Evolutionary conservation across 176 grass and related monocot species (phyloP).

Genomic region (Avena sativa): DNA sequence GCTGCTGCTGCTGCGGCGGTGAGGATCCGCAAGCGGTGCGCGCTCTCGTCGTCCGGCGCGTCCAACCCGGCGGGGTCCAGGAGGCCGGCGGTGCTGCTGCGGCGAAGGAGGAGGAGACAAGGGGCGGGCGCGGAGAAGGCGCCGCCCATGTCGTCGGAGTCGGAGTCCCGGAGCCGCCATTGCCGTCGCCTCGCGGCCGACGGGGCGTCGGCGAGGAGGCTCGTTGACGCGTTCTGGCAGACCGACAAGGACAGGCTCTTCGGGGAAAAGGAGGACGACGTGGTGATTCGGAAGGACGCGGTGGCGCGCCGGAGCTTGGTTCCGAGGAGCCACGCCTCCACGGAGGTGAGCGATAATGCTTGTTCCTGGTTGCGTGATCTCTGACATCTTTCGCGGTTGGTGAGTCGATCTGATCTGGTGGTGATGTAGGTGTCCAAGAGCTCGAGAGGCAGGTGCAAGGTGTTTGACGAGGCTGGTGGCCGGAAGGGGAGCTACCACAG

Average conservation of each 20-base stretch:
- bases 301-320: constrained; percentile 31
- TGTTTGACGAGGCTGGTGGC: constrained; percentile 44
- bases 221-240: constrained; percentile 78
- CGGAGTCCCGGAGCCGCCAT: constrained; percentile 48
- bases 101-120: constrained; percentile 31
- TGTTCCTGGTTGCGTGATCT: background rate
- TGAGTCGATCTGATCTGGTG: background rate
- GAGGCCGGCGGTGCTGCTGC: constrained; percentile 58
- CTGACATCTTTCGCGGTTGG: background rate
- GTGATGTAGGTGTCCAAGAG: constrained; percentile 44
- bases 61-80: constrained; percentile 56
- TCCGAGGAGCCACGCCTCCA: constrained; percentile 39
- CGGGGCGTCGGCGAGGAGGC: constrained; percentile 63
- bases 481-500: constrained; percentile 39
- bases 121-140: constrained; percentile 32
- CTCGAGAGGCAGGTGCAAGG: constrained; percentile 45
- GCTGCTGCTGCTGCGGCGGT: background rate
- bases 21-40: constrained; percentile 59
- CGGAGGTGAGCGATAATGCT: constrained; percentile 36
- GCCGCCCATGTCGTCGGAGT: constrained; percentile 64
- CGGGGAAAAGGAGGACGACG: background rate
- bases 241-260: constrained; percentile 54
- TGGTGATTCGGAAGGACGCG: background rate
- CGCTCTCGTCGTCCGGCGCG: constrained; percentile 64
- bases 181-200: constrained; percentile 28